phyloP scores from a whole-genome alignment of 345 rosid genomes.

The Heritiera littoralis region DNA sequence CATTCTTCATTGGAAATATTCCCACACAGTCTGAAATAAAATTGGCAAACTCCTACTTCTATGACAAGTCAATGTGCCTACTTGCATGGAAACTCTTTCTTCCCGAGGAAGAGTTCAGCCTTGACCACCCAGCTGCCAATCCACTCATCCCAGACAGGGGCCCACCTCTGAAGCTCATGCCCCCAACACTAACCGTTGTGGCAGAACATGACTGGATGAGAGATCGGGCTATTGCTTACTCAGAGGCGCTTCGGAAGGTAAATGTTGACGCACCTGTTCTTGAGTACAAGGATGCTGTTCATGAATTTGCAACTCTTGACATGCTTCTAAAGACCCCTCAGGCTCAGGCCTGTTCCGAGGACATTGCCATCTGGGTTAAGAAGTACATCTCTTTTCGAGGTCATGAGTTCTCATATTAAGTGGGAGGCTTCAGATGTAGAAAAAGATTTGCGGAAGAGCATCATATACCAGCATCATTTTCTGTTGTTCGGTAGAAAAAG shows the following conservation, averaged over 20 bases:
- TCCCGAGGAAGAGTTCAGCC: conserved; percentile 69
- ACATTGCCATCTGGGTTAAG: conserved; percentile 89
- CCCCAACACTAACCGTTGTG: conserved; percentile 88
- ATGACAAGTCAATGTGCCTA: conserved; percentile 75
- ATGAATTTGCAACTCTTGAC: conserved; percentile 93
- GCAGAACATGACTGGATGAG: conserved; percentile 99
- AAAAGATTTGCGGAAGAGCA: not conserved
- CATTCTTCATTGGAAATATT: conserved; percentile 75
- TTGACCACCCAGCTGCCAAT: conserved; percentile 85
- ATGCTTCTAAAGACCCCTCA: conserved; percentile 87
- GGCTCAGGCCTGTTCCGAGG: conserved; percentile 93
- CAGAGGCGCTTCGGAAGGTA: conserved; percentile 82
- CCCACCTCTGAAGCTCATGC: conserved; percentile 85
- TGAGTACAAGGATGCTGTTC: conserved; percentile 93
- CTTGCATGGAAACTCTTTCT: conserved; percentile 93
- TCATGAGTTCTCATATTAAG: conserved; percentile 85
- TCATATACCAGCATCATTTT: not conserved
- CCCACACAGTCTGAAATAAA: conserved; percentile 88
- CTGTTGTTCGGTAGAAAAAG: conserved; percentile 3
- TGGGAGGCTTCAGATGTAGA: not conserved
- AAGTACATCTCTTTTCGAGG: conserved; percentile 82
- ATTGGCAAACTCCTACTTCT: conserved; percentile 83
- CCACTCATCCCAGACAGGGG: conserved; percentile 72
- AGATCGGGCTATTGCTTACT: conserved; percentile 92
- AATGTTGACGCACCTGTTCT: conserved; percentile 88